Percentiles rank a stretch among this genome's conserved stretches.
Conservation (phyloP, 805 yeast genomes). For the Myxozyma lipomycoides region DNA sequence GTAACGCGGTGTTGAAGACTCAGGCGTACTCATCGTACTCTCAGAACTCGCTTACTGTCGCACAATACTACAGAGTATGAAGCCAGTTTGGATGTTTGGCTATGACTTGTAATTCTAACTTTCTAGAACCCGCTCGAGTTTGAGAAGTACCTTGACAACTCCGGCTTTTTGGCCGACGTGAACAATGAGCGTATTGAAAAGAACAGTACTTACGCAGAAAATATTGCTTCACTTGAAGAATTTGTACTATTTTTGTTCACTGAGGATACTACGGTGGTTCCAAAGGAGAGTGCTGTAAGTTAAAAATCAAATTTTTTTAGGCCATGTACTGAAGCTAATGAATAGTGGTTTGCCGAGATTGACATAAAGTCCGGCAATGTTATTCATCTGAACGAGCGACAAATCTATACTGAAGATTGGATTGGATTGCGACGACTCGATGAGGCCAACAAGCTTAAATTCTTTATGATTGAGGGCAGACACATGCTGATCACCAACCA, state of each 20-base stretch:
- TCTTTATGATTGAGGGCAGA: slow-evolving; percentile 48
- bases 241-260: slow-evolving; percentile 59
- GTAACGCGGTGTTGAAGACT: slow-evolving; percentile 51
- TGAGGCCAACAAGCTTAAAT: slow-evolving; percentile 45
- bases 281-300: slow-evolving; percentile 61
- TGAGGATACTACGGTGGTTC: slow-evolving; percentile 65
- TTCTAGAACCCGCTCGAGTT: slow-evolving; percentile 47
- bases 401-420: slow-evolving; percentile 50
- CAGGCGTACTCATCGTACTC: slow-evolving; percentile 59
- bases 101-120: background rate
- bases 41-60: slow-evolving; percentile 59
- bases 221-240: slow-evolving; percentile 45
- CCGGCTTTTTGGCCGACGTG: slow-evolving; percentile 57
- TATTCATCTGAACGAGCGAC: slow-evolving; percentile 49
- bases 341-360: slow-evolving; percentile 49
- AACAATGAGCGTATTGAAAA: slow-evolving; percentile 54
- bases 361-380: slow-evolving; percentile 44
- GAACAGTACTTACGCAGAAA: slow-evolving; percentile 43
- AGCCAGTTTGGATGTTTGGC: background rate
- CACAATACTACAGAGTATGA: slow-evolving; percentile 61
- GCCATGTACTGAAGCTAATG: background rate
- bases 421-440: slow-evolving; percentile 56
- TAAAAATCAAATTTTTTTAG: background rate
- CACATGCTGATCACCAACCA: slow-evolving; percentile 65
- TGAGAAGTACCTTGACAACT: slow-evolving; percentile 52